Conservation (phyloP, 2,329 filamentous ascomycete species). For the Pseudogymnoascus pannorum region DNA sequence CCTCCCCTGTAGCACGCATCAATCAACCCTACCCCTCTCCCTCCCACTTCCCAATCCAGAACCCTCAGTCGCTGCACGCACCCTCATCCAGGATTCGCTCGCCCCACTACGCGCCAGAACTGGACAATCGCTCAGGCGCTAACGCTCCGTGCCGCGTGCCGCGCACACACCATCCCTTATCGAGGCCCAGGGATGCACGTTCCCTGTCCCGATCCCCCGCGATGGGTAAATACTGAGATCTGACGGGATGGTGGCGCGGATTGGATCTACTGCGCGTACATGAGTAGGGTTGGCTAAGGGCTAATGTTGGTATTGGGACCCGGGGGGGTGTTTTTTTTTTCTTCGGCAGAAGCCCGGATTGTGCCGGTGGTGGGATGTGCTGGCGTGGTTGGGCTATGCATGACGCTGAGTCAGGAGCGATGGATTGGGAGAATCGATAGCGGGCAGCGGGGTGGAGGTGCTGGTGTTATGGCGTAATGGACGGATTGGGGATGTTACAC, state of each 20-base stretch:
- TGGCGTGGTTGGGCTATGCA: not conserved
- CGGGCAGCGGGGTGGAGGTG: not conserved
- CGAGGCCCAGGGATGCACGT: not conserved
- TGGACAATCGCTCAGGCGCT: not conserved
- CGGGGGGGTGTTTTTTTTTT: no score
- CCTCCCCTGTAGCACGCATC: slow-evolving; percentile 4
- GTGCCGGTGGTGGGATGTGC: not conserved
- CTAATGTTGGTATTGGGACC: not conserved
- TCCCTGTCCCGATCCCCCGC: slow-evolving; percentile 4
- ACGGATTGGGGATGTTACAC: not conserved
- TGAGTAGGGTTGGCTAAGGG: not conserved
- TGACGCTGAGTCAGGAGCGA: not conserved
- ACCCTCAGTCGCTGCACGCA: not conserved
- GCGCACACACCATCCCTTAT: slow-evolving; percentile 1
- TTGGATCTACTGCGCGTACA: slow-evolving; percentile 2
- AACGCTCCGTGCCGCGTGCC: slow-evolving; percentile 2
- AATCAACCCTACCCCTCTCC: not conserved
- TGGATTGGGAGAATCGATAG: not conserved
- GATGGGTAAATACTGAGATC: not conserved
- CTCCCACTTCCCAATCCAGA: not conserved
- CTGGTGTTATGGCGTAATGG: not conserved
- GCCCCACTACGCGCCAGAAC: slow-evolving; percentile 2
- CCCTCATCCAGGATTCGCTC: not conserved
- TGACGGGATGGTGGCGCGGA: not conserved
- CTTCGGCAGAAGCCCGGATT: not conserved